A percentile compares a stretch with the other conserved stretches of the same genome.
Evolutionary conservation across 495 filamentous ascomycete genomes (phyloP).

Genomic region (Aspergillus asperescens): DNA sequence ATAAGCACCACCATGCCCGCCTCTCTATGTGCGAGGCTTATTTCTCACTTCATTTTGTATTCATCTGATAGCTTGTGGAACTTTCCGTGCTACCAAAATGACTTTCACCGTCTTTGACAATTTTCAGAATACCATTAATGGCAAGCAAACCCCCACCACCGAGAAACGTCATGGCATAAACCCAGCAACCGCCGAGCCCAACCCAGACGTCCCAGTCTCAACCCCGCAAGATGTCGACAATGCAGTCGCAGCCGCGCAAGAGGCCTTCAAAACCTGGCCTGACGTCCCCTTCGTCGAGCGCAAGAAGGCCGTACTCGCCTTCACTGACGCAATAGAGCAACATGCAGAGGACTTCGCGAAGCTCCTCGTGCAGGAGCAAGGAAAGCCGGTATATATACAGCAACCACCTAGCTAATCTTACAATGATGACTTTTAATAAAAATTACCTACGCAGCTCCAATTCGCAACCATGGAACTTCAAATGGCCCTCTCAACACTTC

Average conservation of each 20-base stretch:
- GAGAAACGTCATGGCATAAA: slow-evolving; percentile 10
- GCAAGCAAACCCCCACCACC: slow-evolving; percentile 25
- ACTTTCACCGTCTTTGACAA: slow-evolving; percentile 1
- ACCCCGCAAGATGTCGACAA: slow-evolving; percentile 47
- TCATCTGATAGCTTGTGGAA: no score
- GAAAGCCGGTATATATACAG: slow-evolving; percentile 38
- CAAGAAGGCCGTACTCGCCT: slow-evolving; percentile 44
- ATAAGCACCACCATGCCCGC: no score
- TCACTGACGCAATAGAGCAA: slow-evolving; percentile 36
- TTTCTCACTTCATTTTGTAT: no score
- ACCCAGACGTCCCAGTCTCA: slow-evolving; percentile 50
- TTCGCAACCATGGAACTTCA: neutral
- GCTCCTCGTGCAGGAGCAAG: slow-evolving; percentile 43
- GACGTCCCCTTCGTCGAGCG: slow-evolving; percentile 42
- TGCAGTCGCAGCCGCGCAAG: slow-evolving; percentile 38
- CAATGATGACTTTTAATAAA: no score
- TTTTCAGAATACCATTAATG: slow-evolving; percentile 43
- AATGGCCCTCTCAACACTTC: neutral
- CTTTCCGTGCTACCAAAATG: no score
- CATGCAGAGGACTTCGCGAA: slow-evolving; percentile 40
- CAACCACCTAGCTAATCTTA: no score
- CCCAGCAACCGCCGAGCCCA: slow-evolving; percentile 41
- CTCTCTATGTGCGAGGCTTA: no score
- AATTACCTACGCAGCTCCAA: neutral
- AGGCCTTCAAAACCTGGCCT: slow-evolving; percentile 45